Evolutionary conservation across 345 rosid species (phyloP).

Genomic region (Euphorbia lathyris): DNA sequence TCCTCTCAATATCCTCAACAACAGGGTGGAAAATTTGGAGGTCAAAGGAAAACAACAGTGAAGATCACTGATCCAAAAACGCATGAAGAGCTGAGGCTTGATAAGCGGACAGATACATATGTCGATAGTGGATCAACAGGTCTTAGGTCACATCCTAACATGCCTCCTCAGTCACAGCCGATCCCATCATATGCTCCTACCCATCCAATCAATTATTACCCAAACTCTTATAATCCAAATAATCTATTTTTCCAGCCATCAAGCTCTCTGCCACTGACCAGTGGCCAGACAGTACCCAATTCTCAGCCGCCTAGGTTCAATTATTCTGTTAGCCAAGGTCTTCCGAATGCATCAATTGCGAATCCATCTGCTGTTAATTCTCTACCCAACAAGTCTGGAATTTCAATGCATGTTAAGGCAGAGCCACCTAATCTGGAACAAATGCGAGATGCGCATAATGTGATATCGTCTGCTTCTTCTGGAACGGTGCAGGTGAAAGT

Average conservation of each 20-base stretch:
- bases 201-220: conserved; percentile 47
- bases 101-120: conserved; percentile 55
- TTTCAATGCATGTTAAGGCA: conserved; percentile 29
- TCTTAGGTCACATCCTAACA: conserved; percentile 54
- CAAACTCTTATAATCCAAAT: conserved; percentile 40
- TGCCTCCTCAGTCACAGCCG: conserved; percentile 66
- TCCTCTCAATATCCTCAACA: conserved; percentile 61
- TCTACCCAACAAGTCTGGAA: conserved; percentile 42
- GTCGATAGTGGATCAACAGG: conserved; percentile 53
- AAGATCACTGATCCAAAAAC: conserved; percentile 95
- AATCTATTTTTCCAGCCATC: conserved; percentile 45
- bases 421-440: conserved; percentile 41
- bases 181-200: conserved; percentile 50
- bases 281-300: conserved; percentile 53
- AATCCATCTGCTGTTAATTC: conserved; percentile 43
- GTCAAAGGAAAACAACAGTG: conserved; percentile 63
- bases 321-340: conserved; percentile 47
- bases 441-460: conserved; percentile 37
- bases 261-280: conserved; percentile 51
- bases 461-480: conserved; percentile 33
- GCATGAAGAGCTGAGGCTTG: conserved; percentile 89
- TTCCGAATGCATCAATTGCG: conserved; percentile 51
- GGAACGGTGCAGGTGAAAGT: conserved; percentile 48
- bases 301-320: conserved; percentile 64
- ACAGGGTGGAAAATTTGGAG: conserved; percentile 69